Evolutionary conservation across 305 asterid genomes (phyloP), one percentile per base, ranked within the genome.

Genomic region (Plantago coronopus): DNA sequence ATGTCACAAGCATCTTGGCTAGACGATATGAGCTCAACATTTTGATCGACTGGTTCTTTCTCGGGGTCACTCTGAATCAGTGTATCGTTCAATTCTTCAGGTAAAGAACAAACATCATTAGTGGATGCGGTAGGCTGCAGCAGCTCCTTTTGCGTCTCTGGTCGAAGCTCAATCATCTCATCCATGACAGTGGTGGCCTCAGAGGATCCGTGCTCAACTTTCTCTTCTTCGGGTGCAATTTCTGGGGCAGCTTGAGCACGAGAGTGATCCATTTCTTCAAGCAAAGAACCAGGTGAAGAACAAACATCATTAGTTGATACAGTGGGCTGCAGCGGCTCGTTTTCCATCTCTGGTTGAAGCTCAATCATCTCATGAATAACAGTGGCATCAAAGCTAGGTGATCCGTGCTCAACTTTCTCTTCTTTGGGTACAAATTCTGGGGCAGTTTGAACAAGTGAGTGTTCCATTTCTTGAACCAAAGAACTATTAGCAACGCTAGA

Each of bases 191-290:
- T n/a, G n/a, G n/a, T n/a, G n/a, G n/a, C n/a, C n/a, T n/a, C n/a
- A n/a, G n/a, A n/a, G n/a, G n/a, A n/a, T n/a, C n/a, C n/a, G n/a
- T n/a, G n/a, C n/a, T n/a, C n/a, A n/a, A n/a, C 43, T 66, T 56
- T 54, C 78, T 71, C 74, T 66, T 73, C 72, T 70, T 70, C 64
- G 18, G 68, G 55, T 54, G 59, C 57, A 61, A 69, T 49, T 71
- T 74, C 71, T n/a, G 3, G 61, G 31, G 19, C 59, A 19, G 47
- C n/a, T 58, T 51, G 51, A 66, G 47, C 55, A 29, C 17, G 14
- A 18, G 70, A 20, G 56, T 55, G 49, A 20, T 65, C 66, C 57
- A 18, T 72, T 55, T 64, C 83, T 46, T 77, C 76, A 61, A 44
- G 49, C 8, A 61, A 51, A 61, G 68, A 49, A 50, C 62, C 57